phyloP scores from a whole-genome alignment of 2,329 filamentous ascomycete species.

The Beauveria varroae region DNA sequence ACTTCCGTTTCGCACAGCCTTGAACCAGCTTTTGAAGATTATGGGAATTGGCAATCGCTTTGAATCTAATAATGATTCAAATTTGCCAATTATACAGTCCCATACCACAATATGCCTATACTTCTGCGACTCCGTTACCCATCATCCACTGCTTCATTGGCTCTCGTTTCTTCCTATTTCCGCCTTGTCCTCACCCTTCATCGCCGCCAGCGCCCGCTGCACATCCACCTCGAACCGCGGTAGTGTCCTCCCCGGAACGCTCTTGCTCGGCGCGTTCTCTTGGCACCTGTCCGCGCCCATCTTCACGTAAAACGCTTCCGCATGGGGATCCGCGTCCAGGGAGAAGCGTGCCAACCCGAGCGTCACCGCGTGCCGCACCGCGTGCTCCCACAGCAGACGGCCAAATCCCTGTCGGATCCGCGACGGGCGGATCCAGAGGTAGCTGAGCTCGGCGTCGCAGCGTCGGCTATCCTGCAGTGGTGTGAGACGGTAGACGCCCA shows the following conservation, averaged over 20 bases:
- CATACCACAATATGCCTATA: too few relatives aligned
- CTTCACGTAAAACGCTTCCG: neutral
- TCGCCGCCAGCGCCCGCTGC: neutral
- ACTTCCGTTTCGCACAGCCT: neutral
- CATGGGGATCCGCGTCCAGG: conserved; percentile 3
- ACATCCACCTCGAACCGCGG: neutral
- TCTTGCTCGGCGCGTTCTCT: neutral
- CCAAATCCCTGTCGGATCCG: neutral
- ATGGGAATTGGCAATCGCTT: neutral
- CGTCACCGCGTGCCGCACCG: neutral
- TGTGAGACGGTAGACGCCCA: neutral
- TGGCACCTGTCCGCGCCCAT: neutral
- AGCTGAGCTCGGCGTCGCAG: neutral
- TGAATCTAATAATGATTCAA: neutral
- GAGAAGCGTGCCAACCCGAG: neutral
- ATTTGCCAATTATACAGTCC: too few relatives aligned
- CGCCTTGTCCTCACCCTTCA: neutral
- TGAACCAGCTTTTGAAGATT: neutral
- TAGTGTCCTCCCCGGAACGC: neutral
- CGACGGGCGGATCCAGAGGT: neutral
- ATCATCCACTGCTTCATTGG: too few relatives aligned
- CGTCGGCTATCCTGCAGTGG: neutral
- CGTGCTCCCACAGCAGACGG: conserved; percentile 1
- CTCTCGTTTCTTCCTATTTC: too few relatives aligned
- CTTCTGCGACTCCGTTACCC: too few relatives aligned